These are phyloP conservation scores for Agaricus subrufescens DNA, from an alignment of 768 basidiomycete genomes.

Conservation along the genomic window DNA sequence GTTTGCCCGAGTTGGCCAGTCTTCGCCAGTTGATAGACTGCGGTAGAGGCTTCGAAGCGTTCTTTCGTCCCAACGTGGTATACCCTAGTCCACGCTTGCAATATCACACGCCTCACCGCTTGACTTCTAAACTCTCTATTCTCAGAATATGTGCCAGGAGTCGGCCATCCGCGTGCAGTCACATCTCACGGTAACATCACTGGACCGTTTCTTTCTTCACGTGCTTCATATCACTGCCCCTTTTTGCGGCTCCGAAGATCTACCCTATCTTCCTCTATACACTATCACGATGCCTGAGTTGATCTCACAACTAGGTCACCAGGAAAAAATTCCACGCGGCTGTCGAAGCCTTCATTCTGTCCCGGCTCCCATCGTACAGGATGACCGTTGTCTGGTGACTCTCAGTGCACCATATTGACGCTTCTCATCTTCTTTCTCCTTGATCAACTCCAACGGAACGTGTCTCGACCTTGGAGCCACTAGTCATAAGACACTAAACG, in stretches of 20 bases:
- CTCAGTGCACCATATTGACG: too few relatives aligned
- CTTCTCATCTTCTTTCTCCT: not conserved
- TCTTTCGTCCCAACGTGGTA: too few relatives aligned
- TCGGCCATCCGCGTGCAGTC: too few relatives aligned
- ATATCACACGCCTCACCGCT: too few relatives aligned
- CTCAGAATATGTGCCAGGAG: too few relatives aligned
- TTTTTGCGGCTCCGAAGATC: constrained; percentile 5
- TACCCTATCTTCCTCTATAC: not conserved
- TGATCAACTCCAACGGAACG: not conserved
- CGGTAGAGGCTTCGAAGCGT: too few relatives aligned
- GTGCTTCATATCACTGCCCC: not conserved
- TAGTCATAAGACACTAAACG: not conserved
- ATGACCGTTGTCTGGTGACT: not conserved
- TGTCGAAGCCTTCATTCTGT: not conserved
- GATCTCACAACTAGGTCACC: not conserved
- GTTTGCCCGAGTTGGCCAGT: too few relatives aligned
- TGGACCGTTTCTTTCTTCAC: not conserved
- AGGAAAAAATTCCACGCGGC: constrained; percentile 4
- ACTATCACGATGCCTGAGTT: too few relatives aligned
- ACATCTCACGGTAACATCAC: too few relatives aligned
- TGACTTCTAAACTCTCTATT: too few relatives aligned
- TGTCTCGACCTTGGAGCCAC: not conserved
- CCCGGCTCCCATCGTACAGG: not conserved
- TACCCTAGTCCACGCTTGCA: not conserved
- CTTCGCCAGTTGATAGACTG: too few relatives aligned